phyloP scores from a whole-genome alignment of 1,284 basidiomycete genomes.

The Albatrellus sp. region DNA sequence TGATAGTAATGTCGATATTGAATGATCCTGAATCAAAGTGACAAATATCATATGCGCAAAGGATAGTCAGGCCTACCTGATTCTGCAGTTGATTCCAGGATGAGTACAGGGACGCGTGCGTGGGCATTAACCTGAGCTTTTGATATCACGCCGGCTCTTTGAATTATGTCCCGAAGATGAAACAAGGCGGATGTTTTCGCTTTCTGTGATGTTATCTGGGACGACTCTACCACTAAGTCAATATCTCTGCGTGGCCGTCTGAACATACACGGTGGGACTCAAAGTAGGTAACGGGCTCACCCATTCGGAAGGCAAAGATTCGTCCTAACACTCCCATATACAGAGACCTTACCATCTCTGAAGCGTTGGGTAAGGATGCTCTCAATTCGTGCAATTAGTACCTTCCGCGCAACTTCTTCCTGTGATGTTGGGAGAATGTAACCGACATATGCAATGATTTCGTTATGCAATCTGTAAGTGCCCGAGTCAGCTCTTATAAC shows the following conservation, averaged over 20 bases:
- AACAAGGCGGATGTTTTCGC: constrained; percentile 15
- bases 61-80: constrained; percentile 14
- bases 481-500: not conserved
- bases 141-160: constrained; percentile 17
- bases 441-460: constrained; percentile 27
- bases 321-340: constrained; percentile 20
- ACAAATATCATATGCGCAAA: not conserved
- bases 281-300: constrained; percentile 9
- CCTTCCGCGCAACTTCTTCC: constrained; percentile 15
- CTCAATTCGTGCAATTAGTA: constrained; percentile 14
- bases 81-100: constrained; percentile 37
- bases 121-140: constrained; percentile 36
- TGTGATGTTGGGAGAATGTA: constrained; percentile 17
- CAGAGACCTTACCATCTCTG: constrained; percentile 11
- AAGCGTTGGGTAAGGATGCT: constrained; percentile 15
- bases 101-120: constrained; percentile 49
- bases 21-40: constrained; percentile 32
- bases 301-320: constrained; percentile 19
- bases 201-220: constrained; percentile 11
- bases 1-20: constrained; percentile 59
- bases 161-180: constrained; percentile 17
- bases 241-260: constrained; percentile 18
- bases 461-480: constrained; percentile 46
- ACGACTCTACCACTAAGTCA: constrained; percentile 21
- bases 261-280: not conserved